These are phyloP conservation scores for Aspergillus viridinutans DNA, from an alignment of 2,329 filamentous ascomycete genomes.

Conservation along the genomic window DNA sequence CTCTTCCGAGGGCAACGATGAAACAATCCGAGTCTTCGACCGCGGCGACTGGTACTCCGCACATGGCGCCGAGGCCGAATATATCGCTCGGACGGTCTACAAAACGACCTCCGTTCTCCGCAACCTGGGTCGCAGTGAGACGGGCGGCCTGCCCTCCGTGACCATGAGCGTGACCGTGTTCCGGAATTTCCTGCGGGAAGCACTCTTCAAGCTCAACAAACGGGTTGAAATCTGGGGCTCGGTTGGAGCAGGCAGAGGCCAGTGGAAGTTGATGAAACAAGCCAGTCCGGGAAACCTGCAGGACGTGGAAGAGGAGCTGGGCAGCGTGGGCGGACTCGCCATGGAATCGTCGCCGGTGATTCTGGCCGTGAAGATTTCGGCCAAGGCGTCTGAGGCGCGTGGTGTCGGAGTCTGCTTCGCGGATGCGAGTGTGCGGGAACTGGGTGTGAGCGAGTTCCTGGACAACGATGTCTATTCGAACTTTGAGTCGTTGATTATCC, in stretches of 20 bases:
- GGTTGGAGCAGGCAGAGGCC: conserved; percentile 65
- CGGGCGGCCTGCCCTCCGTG: conserved; percentile 84
- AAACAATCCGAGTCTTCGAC: conserved; percentile 84
- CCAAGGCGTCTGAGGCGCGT: conserved; percentile 79
- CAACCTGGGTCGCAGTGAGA: conserved; percentile 77
- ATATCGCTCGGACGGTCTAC: conserved; percentile 67
- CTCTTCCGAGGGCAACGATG: conserved; percentile 57
- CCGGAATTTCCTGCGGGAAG: conserved; percentile 90
- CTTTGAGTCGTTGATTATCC: conserved; percentile 92
- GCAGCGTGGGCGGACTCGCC: conserved; percentile 52
- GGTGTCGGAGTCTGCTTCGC: conserved; percentile 95
- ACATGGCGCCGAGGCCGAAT: conserved; percentile 45
- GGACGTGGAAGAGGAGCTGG: conserved; percentile 93
- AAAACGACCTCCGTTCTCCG: conserved; percentile 95
- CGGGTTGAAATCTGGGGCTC: conserved; percentile 87
- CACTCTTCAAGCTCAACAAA: conserved; percentile 85
- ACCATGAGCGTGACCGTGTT: conserved; percentile 95
- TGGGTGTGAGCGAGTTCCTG: conserved; percentile 96
- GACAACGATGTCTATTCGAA: conserved; percentile 99
- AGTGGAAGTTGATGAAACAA: conserved; percentile 88
- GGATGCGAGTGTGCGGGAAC: conserved; percentile 89
- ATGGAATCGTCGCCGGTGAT: conserved; percentile 92
- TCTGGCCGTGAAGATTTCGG: conserved; percentile 84
- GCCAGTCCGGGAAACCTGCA: conserved; percentile 95
- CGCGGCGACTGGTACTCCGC: conserved; percentile 90